Conservation (phyloP, 805 yeast genomes). For the Dipodascus geniculatus region DNA sequence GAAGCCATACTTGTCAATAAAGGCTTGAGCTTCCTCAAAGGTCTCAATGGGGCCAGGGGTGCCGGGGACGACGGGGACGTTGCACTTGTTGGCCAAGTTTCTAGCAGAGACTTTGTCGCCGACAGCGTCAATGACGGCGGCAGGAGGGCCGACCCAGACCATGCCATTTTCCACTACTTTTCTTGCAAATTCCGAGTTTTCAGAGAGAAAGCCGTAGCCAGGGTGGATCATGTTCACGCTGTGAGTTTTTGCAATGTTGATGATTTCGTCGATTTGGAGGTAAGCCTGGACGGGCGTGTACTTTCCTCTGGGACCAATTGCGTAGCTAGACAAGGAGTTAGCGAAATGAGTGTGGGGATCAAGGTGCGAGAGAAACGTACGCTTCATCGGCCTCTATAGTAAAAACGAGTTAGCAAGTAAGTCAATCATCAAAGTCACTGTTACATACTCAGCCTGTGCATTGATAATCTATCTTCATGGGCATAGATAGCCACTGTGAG, state of each 20-base stretch:
- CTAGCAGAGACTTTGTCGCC: slow-evolving; percentile 97
- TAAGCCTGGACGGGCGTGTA: slow-evolving; percentile 94
- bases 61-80: slow-evolving; percentile 94
- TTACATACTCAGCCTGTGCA: slow-evolving; percentile 65
- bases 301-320: slow-evolving; percentile 80
- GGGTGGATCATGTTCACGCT: slow-evolving; percentile 83
- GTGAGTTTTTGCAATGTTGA: slow-evolving; percentile 69
- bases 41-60: slow-evolving; percentile 91
- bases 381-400: slow-evolving; percentile 28
- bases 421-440: background rate
- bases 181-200: slow-evolving; percentile 85
- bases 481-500: slow-evolving; percentile 95
- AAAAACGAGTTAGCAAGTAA: background rate
- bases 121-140: slow-evolving; percentile 78
- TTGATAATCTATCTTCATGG: slow-evolving; percentile 86
- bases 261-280: slow-evolving; percentile 89
- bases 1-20: slow-evolving; percentile 76
- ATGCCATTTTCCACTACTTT: slow-evolving; percentile 86
- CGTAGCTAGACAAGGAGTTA: slow-evolving; percentile 34
- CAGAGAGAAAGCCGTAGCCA: slow-evolving; percentile 84
- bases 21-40: slow-evolving; percentile 64
- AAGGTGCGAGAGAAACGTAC: slow-evolving; percentile 7
- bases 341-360: background rate
- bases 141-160: slow-evolving; percentile 92
- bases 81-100: slow-evolving; percentile 63